Conservation (phyloP, 176 grass and related monocot genomes). For the Musa schizocarpa region DNA sequence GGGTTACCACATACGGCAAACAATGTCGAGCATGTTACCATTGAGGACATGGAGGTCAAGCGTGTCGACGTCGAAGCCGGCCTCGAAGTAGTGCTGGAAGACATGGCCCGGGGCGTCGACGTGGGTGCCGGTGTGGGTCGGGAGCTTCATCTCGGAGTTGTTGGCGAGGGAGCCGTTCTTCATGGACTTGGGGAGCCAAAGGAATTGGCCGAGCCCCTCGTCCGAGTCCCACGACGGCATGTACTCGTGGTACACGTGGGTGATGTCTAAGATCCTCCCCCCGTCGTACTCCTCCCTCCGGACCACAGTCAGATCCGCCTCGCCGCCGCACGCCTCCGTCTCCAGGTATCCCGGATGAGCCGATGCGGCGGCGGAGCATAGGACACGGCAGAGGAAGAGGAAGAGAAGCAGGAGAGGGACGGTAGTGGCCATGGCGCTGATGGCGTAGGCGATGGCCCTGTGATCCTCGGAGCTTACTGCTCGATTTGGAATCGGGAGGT, state of each 20-base stretch:
- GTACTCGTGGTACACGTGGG: constrained; percentile 48
- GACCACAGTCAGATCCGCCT: constrained; percentile 11
- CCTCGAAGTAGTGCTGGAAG: constrained; percentile 42
- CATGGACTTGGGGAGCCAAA: constrained; percentile 45
- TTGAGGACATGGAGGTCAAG: constrained; percentile 78
- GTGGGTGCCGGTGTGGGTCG: constrained; percentile 50
- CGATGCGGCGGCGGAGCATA: background rate
- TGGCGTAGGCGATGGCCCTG: background rate
- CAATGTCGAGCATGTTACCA: constrained; percentile 21
- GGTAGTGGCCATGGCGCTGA: background rate
- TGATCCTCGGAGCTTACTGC: background rate
- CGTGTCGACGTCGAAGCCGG: constrained; percentile 59
- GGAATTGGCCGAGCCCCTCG: constrained; percentile 44
- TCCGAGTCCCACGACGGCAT: constrained; percentile 48
- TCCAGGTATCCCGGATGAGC: constrained; percentile 23
- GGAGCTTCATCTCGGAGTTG: constrained; percentile 49
- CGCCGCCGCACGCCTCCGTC: constrained; percentile 4
- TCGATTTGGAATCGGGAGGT: background rate
- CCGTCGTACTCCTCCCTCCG: constrained; percentile 43
- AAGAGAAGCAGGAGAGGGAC: background rate
- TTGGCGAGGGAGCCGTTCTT: constrained; percentile 47
- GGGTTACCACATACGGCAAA: background rate
- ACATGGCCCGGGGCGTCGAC: constrained; percentile 61
- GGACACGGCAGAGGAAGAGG: background rate
- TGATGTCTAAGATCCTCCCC: constrained; percentile 55